A percentile compares a stretch with the other conserved stretches of the same genome.
These are phyloP conservation scores for Picochlorum sp. DNA, from an alignment of 139 green algal species.

Conservation along the genomic window DNA sequence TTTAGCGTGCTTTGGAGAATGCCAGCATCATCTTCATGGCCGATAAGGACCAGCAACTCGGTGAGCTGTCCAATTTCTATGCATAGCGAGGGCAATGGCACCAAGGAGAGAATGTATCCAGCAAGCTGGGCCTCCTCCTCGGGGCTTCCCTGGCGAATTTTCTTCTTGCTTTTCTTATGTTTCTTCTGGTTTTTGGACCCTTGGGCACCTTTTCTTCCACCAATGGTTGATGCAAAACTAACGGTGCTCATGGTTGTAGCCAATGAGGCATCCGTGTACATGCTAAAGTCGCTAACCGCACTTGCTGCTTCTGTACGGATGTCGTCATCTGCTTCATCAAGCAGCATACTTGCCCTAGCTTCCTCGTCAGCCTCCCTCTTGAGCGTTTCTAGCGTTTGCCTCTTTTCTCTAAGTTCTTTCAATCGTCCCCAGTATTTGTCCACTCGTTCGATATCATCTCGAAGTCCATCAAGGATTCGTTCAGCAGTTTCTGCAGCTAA, in stretches of 20 bases:
- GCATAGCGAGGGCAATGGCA: slow-evolving; percentile 7
- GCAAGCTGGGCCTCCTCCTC: slow-evolving; percentile 62
- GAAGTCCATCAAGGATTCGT: slow-evolving; percentile 15
- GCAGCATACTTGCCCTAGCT: not conserved
- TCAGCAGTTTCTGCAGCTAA: slow-evolving; percentile 27
- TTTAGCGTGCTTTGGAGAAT: slow-evolving; percentile 54
- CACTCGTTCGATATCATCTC: slow-evolving; percentile 42
- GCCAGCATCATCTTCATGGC: slow-evolving; percentile 50
- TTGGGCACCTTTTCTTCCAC: slow-evolving; percentile 28
- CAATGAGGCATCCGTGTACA: slow-evolving; percentile 27
- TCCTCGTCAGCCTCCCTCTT: slow-evolving; percentile 3
- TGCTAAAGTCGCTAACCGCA: slow-evolving; percentile 32
- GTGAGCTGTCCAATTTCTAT: slow-evolving; percentile 39
- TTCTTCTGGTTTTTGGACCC: slow-evolving; percentile 11
- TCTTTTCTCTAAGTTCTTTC: slow-evolving; percentile 39
- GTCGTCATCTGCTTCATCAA: slow-evolving; percentile 6
- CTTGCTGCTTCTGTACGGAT: slow-evolving; percentile 22
- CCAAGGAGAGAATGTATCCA: slow-evolving; percentile 28
- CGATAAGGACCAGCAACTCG: slow-evolving; percentile 68
- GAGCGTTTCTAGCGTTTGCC: not conserved
- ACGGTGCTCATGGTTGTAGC: not conserved
- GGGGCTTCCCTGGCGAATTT: slow-evolving; percentile 46
- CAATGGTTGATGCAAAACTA: slow-evolving; percentile 23
- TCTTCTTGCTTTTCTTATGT: slow-evolving; percentile 13
- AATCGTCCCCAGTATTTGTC: slow-evolving; percentile 66